Evolutionary conservation across 2,329 filamentous ascomycete genomes (phyloP), one percentile per base, ranked within the genome.

Genomic region (Microdochium trichocladiopsis): DNA sequence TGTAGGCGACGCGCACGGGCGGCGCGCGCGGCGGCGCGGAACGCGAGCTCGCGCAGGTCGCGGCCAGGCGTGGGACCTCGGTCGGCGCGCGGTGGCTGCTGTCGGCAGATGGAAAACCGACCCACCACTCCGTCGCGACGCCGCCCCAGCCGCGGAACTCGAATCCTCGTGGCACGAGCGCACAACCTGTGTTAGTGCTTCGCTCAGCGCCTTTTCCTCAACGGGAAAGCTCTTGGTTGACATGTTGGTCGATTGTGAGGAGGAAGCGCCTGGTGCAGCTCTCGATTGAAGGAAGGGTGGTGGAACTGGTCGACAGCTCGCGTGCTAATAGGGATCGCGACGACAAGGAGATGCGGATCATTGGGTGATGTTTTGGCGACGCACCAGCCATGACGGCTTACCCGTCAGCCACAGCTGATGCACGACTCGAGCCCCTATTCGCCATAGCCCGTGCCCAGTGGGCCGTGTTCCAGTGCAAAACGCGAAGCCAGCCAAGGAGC

Each of bases 51-150:
- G n/a, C n/a, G n/a, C n/a, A n/a, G n/a, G n/a, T n/a, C n/a, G n/a
- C n/a, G n/a, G n/a, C n/a, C n/a, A n/a, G n/a, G n/a, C n/a, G n/a
- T n/a, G n/a, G n/a, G n/a, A n/a, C n/a, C n/a, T n/a, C n/a, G n/a
- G n/a, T n/a, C n/a, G n/a, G n/a, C n/a, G n/a, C n/a, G n/a, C n/a
- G n/a, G 45, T 24, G 45, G 45, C 21, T 47, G 45, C 45, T 47
- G 45, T 47, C 45, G 45, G 45, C 45, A 47, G 45, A 47, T 47
- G 45, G 24, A 47, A 23, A 47, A 47, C 45, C 45, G 45, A 24
- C 45, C 45, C 18, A 47, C 21, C 21, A 47, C 45, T 47, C 45
- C 45, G 45, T 24, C 21, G 45, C 45, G 45, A 47, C 45, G 45
- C 45, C 22, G 45, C 45, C 45, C 45, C 45, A 47, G 45, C 45